Percentiles rank a stretch among this genome's conserved stretches.
Evolutionary conservation across 257 asterid genomes (phyloP).

Genomic region (Anisodus acutangulus): DNA sequence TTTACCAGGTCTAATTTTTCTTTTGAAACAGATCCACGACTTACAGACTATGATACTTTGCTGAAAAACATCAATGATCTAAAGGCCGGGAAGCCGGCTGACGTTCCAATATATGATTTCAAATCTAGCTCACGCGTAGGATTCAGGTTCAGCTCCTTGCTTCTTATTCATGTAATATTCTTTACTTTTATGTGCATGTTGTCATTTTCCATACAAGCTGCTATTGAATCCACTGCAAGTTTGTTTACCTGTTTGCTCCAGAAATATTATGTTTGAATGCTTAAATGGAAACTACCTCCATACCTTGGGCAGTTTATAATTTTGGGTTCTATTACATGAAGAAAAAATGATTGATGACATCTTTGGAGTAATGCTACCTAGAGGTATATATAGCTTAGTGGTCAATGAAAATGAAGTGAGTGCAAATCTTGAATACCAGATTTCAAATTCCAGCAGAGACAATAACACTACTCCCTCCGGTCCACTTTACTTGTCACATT

Average conservation of each 20-base stretch:
- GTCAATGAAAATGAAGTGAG: not conserved
- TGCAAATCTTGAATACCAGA: not conserved
- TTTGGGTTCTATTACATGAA: not conserved
- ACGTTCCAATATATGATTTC: slow-evolving; percentile 95
- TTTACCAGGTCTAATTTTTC: slow-evolving; percentile 28
- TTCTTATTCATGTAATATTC: slow-evolving; percentile 22
- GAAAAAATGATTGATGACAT: not conserved
- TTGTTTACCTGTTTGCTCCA: slow-evolving; percentile 1
- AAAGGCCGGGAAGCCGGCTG: slow-evolving; percentile 72
- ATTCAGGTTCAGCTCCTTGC: slow-evolving; percentile 65
- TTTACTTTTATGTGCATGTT: slow-evolving; percentile 19
- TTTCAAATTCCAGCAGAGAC: not conserved
- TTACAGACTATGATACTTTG: slow-evolving; percentile 95
- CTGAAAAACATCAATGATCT: slow-evolving; percentile 84
- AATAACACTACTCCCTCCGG: not conserved
- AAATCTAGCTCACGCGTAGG: slow-evolving; percentile 95
- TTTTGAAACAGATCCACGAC: slow-evolving; percentile 79
- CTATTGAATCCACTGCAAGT: slow-evolving; percentile 3
- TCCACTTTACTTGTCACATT: too few relatives aligned
- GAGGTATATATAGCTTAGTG: not conserved
- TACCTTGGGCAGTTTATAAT: not conserved
- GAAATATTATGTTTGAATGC: slow-evolving; percentile 25
- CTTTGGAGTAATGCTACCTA: slow-evolving; percentile 12
- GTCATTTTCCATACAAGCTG: slow-evolving; percentile 1
- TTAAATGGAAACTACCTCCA: slow-evolving; percentile 6